Percentiles rank a stretch among this genome's conserved stretches.
Conservation (phyloP, 2,329 filamentous ascomycete genomes). For the Alternaria infectoria region DNA sequence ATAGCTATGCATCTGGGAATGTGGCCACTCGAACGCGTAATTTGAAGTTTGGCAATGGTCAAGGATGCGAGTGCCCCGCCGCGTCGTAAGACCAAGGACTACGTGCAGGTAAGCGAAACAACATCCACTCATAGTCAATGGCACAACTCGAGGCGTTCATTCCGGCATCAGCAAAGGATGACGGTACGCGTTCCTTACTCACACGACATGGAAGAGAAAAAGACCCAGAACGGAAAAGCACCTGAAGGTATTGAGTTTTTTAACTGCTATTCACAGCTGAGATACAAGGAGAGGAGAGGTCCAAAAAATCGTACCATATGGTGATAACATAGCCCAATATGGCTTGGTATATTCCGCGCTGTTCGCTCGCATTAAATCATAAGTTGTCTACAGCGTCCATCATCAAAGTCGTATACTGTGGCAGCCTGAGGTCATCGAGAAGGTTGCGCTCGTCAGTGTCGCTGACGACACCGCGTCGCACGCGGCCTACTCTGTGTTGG, state of each 20-base stretch:
- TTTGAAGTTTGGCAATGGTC: neutral
- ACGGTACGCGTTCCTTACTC: neutral
- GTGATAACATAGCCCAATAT: slow-evolving; percentile 16
- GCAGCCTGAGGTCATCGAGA: neutral
- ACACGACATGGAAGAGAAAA: neutral
- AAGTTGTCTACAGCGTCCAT: slow-evolving; percentile 7
- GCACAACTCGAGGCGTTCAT: neutral
- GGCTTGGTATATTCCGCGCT: slow-evolving; percentile 20
- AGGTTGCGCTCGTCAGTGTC: neutral
- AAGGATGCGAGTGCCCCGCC: neutral
- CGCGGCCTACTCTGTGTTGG: neutral
- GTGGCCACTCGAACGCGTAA: neutral
- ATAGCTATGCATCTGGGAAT: neutral
- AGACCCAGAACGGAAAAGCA: neutral
- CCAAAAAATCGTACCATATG: slow-evolving; percentile 24
- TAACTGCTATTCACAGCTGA: slow-evolving; percentile 7
- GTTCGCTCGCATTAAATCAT: slow-evolving; percentile 13
- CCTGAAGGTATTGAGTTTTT: slow-evolving; percentile 14
- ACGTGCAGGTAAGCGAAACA: neutral
- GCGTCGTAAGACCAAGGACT: neutral
- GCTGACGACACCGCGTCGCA: neutral
- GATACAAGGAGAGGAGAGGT: slow-evolving; percentile 15
- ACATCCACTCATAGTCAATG: neutral
- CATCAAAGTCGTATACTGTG: slow-evolving; percentile 7
- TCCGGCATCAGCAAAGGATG: neutral